These are phyloP conservation scores for Backusella sp. DNA, from an alignment of 192 early-diverging fungal genomes.

Conservation along the genomic window DNA sequence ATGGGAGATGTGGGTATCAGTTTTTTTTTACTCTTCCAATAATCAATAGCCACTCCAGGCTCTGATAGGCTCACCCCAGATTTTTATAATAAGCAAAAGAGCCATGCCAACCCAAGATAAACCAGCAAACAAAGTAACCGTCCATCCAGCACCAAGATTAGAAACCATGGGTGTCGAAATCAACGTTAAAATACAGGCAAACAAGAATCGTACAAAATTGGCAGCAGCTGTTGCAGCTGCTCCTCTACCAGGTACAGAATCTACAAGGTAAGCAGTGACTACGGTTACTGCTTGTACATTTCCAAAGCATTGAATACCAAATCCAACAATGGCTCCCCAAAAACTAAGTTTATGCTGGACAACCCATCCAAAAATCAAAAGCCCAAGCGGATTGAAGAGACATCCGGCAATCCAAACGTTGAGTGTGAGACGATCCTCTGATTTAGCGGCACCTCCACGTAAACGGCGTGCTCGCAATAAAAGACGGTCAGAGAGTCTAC, in stretches of 20 bases:
- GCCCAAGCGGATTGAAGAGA: conserved; percentile 37
- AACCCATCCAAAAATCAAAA: conserved; percentile 42
- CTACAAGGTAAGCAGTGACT: conserved; percentile 41
- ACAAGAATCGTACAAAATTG: conserved; percentile 39
- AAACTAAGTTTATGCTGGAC: conserved; percentile 35
- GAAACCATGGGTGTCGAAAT: conserved; percentile 44
- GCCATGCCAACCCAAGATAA: conserved; percentile 35
- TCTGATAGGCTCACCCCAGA: conserved; percentile 38
- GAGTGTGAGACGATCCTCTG: conserved; percentile 41
- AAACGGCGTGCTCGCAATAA: conserved; percentile 33
- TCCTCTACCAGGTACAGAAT: conserved; percentile 43
- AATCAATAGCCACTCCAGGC: conserved; percentile 7
- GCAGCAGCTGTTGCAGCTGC: conserved; percentile 41
- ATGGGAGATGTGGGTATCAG: too few relatives aligned
- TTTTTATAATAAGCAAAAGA: conserved; percentile 31
- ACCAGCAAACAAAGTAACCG: conserved; percentile 36
- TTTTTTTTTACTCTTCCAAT: too few relatives aligned
- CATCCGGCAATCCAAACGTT: conserved; percentile 42
- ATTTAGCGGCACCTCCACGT: conserved; percentile 31
- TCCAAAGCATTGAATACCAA: conserved; percentile 45
- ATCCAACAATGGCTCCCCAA: conserved; percentile 34
- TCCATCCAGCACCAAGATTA: conserved; percentile 44
- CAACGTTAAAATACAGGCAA: conserved; percentile 41
- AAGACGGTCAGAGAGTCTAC: conserved; percentile 38
- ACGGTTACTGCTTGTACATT: conserved; percentile 38